Evolutionary conservation across 371 early-diverging fungal species (phyloP), one percentile per base, ranked within the genome.

Genomic region (Lichtheimia ramosa): DNA sequence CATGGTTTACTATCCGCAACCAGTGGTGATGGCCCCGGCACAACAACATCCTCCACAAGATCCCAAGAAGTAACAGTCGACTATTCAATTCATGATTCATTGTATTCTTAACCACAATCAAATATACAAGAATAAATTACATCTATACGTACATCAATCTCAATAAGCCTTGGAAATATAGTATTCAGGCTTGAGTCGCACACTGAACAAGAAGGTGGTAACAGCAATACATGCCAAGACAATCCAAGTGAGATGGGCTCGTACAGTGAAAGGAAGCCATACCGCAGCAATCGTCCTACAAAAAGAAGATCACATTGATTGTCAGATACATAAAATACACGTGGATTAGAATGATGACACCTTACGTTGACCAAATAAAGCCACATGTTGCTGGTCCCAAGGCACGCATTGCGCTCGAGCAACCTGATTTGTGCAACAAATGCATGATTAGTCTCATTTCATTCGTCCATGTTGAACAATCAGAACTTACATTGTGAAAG

Each of bases 321-420:
- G n/a, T 39, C 40, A 34, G 34, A 34, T 10, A 8, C 34, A 34
- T 10, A 34, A 34, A 10, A 34, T 2, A 34, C 34, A 34, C 34
- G 34, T 27, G 18, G n/a, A 3, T 7, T 13, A 10, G 18, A 20
- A 41, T 39, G 4, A 3, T 53, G 28, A 48, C 48, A 24, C 66
- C 70, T 71, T 67, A 71, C 70, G 61, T 50, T 48, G 70, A 72
- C 74, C 75, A 79, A 20, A 79, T 40, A 16, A 56, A 59, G 40
- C 80, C 74, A 23, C 75, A 74, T 20, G 70, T 53, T 7, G 80
- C 77, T 28, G 80, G 80, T 8, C 77, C 76, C 21, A 76, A 41
- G 14, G 77, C 63, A 34, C 79, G 68, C 65, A 65, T 70, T n/a
- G 64, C 71, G 59, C 74, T 72, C 15, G 77, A 70, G 56, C 73